Percentiles rank a stretch among this genome's conserved stretches.
These are phyloP conservation scores for Dovyalis caffra DNA, from an alignment of 345 rosid genomes.

Conservation along the genomic window DNA sequence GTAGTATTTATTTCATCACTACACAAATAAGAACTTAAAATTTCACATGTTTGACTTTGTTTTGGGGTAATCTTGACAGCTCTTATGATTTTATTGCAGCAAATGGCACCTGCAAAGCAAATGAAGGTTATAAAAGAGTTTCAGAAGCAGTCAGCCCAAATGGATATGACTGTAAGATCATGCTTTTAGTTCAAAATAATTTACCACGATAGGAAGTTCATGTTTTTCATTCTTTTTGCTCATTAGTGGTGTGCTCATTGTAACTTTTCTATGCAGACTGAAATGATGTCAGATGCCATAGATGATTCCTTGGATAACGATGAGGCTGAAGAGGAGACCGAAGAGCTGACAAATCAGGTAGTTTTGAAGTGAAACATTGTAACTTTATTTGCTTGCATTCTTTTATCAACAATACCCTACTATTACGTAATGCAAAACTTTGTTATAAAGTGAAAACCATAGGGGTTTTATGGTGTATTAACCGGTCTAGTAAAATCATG, in stretches of 20 bases:
- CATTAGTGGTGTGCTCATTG: constrained; percentile 17
- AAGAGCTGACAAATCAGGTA: constrained; percentile 93
- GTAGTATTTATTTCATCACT: not conserved
- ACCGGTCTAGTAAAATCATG: not conserved
- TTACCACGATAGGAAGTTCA: not conserved
- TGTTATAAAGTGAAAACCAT: not conserved
- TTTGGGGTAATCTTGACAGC: not conserved
- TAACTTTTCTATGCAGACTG: constrained; percentile 53
- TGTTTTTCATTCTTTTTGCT: constrained; percentile 11
- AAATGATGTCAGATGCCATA: constrained; percentile 94
- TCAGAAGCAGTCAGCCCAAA: constrained; percentile 88
- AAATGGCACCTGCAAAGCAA: constrained; percentile 95
- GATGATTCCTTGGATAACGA: constrained; percentile 87
- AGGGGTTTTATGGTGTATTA: not conserved
- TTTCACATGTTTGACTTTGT: not conserved
- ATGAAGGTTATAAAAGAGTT: constrained; percentile 73
- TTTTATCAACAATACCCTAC: not conserved
- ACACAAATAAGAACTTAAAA: not conserved
- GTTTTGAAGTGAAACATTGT: too few relatives aligned
- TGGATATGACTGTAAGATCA: constrained; percentile 94
- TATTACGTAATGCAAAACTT: not conserved
- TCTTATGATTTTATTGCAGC: constrained; percentile 43
- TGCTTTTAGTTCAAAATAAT: constrained; percentile 8
- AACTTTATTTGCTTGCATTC: not conserved
- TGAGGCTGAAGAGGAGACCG: constrained; percentile 95